Evolutionary conservation across 176 grass and related monocot species (phyloP).

Genomic region (Aegilops umbellulata): DNA sequence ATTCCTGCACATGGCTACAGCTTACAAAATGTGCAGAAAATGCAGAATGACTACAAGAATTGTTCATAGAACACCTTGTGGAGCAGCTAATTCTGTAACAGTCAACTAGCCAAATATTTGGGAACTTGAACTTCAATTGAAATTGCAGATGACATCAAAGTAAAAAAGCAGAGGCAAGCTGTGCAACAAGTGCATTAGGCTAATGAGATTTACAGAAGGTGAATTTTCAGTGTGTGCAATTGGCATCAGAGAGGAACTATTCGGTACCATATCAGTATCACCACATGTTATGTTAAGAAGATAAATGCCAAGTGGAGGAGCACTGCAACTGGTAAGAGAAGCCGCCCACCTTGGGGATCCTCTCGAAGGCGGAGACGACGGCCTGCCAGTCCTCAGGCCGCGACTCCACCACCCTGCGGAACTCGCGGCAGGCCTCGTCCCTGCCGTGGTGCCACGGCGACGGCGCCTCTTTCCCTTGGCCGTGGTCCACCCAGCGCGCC

Average conservation of each 20-base stretch:
- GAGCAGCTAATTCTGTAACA: background rate
- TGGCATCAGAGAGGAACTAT: background rate
- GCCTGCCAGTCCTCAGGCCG: constrained; percentile 85
- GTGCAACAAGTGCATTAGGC: too few species aligned
- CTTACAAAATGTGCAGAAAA: background rate
- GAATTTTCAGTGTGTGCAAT: background rate
- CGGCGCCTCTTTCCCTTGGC: constrained; percentile 42
- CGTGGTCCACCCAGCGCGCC: constrained; percentile 47
- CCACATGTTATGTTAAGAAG: too few species aligned
- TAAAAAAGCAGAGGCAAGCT: background rate
- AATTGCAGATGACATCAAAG: background rate
- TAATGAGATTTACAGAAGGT: background rate
- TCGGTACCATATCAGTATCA: too few species aligned
- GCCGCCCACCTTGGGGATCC: constrained; percentile 81
- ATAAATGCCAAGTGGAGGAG: background rate
- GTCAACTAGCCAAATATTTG: background rate
- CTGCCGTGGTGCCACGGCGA: constrained; percentile 80
- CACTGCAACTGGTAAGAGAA: background rate
- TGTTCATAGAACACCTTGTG: background rate
- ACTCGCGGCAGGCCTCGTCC: constrained; percentile 61
- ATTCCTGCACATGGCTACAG: background rate
- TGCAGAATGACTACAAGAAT: background rate
- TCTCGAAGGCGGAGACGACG: constrained; percentile 86
- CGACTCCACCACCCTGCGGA: constrained; percentile 67
- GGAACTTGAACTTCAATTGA: background rate